Conservation (phyloP, 306 rosid species). For the Astragalus glycyphyllos region DNA sequence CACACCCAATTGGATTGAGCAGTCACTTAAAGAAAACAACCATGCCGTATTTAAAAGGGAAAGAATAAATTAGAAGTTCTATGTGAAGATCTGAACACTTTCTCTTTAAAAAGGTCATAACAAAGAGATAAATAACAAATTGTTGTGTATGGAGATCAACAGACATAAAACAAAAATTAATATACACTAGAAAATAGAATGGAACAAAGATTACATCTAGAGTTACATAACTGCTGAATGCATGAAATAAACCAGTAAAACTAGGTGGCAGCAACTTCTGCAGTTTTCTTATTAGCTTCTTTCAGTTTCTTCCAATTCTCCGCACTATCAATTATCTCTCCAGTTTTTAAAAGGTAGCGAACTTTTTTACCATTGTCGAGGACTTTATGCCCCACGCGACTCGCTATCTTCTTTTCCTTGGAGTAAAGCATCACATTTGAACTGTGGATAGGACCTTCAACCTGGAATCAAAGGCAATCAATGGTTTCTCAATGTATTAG, state of each 20-base stretch:
- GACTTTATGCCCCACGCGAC: constrained; percentile 90
- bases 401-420: constrained; percentile 81
- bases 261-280: constrained; percentile 66
- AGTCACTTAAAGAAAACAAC: too few relatives aligned
- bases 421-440: constrained; percentile 98
- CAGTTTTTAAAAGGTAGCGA: constrained; percentile 90
- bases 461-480: constrained; percentile 50
- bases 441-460: constrained; percentile 92
- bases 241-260: constrained; percentile 39
- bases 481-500: constrained; percentile 33
- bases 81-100: constrained; percentile 14
- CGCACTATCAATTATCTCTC: constrained; percentile 72
- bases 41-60: too few relatives aligned
- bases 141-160: constrained; percentile 33
- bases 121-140: constrained; percentile 18
- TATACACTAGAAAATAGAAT: constrained; percentile 42
- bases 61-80: too few relatives aligned
- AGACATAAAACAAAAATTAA: constrained; percentile 1
- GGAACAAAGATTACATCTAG: constrained; percentile 30
- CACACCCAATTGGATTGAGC: too few relatives aligned
- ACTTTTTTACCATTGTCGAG: constrained; percentile 84
- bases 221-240: constrained; percentile 49
- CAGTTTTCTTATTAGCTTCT: constrained; percentile 66
- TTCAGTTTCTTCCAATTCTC: constrained; percentile 87
- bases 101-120: constrained; percentile 1